phyloP scores from a whole-genome alignment of 352 stramenopile species.

The Hyaloperonospora arabidopsidis region DNA sequence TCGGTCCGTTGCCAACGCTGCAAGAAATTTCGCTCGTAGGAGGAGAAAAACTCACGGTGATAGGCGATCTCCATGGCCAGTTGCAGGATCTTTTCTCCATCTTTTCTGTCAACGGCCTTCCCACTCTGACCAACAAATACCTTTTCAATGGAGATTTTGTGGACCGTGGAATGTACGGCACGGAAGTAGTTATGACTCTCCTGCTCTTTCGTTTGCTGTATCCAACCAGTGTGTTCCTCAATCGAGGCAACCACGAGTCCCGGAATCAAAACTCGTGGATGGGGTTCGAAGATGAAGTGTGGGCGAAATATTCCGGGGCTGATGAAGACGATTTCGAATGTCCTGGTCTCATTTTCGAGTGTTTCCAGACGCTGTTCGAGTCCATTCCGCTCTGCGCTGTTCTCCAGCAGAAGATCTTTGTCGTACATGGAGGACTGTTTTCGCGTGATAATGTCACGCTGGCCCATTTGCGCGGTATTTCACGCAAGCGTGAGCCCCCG shows the following conservation, averaged over 20 bases:
- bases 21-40: constrained; percentile 82
- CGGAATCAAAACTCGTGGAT: constrained; percentile 91
- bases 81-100: constrained; percentile 92
- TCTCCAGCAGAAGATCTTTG: constrained; percentile 89
- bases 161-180: constrained; percentile 86
- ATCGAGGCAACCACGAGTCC: constrained; percentile 94
- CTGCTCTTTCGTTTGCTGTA: constrained; percentile 74
- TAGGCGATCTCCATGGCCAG: constrained; percentile 92
- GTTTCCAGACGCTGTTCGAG: constrained; percentile 82
- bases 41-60: constrained; percentile 86
- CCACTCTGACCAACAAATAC: constrained; percentile 88
- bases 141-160: constrained; percentile 97
- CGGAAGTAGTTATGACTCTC: constrained; percentile 79
- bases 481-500: constrained; percentile 87
- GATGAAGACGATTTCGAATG: constrained; percentile 47
- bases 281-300: constrained; percentile 88
- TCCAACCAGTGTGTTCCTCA: constrained; percentile 83
- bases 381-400: constrained; percentile 84
- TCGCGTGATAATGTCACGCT: constrained; percentile 88
- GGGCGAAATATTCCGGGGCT: constrained; percentile 68
- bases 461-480: constrained; percentile 84
- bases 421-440: constrained; percentile 91
- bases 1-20: constrained; percentile 64
- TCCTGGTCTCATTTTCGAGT: constrained; percentile 47
- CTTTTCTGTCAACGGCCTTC: constrained; percentile 89